Base-by-base conservation (phyloP, 2,329 filamentous ascomycete species). In the Neopestalotiopsis sp. region DNA sequence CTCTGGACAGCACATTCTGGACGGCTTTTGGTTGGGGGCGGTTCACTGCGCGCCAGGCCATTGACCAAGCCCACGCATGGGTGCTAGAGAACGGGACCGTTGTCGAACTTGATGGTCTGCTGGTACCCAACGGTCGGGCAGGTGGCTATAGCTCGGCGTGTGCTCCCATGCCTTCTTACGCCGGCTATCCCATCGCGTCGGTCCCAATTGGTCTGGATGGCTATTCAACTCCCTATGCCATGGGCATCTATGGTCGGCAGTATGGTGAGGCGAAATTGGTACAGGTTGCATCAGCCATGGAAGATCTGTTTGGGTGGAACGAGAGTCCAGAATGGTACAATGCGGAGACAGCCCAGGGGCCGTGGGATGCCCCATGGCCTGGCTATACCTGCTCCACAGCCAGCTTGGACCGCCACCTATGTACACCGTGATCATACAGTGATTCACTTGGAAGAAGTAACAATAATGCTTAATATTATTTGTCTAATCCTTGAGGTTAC, bases 21-120 rank as follows among this genome's bases (percentile, higher is more conserved):
- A 66, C 53, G 17, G 69, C 68, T 6, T 70, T 70, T 28, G 69
- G 69, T 1, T 69, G 68, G 68, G 68, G 49, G 14, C 10, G 69
- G 24, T 45, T 34, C 17, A 70, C 68, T n/a, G 64, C 69, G 10
- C 69, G 68, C 12, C 49, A 69, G 20, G 65, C 68, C 17, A 70
- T 70, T 42, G 68, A 70, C n/a, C 32, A 49, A 17, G 69, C 63
- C 3, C 68, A 70, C 30, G 68, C 63, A 3, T 70, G 57, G 57
- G 57, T n/a, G 1, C 14, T 56, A 2, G 45, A 59, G 3, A 42
- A 64, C 20, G 68, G 66, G 7, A 64, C 57, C 4, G 20, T 68
- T 0, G 12, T 69, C 14, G 68, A 68, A 17, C 66, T 71, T 12
- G 66, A 68, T 53, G 69, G 65, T 4, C 34, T 70, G 14, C 34